Percentiles rank a stretch among this genome's conserved stretches.
phyloP scores from a whole-genome alignment of 2,329 filamentous ascomycete genomes.

The Paecilomyces fulvus region DNA sequence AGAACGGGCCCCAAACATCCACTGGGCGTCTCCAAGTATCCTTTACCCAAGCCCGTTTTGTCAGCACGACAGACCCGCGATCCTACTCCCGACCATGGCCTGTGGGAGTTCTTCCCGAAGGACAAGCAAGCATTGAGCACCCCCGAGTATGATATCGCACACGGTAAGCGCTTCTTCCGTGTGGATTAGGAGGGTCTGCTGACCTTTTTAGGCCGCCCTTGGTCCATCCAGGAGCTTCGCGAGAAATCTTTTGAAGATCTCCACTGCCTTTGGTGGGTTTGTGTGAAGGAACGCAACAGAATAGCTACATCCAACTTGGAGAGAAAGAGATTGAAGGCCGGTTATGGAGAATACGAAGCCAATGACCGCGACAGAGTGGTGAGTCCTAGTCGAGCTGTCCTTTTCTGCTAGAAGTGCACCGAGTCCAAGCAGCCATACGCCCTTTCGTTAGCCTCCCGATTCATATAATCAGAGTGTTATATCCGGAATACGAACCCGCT shows the following conservation, averaged over 20 bases:
- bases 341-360: conserved; percentile 65
- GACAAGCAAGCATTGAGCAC: conserved; percentile 60
- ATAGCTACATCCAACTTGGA: conserved; percentile 70
- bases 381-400: conserved; percentile 26
- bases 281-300: conserved; percentile 81
- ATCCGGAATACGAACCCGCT: background rate
- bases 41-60: conserved; percentile 64
- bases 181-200: conserved; percentile 4
- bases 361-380: conserved; percentile 58
- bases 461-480: background rate
- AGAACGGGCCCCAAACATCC: conserved; percentile 65
- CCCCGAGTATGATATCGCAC: conserved; percentile 60
- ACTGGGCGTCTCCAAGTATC: conserved; percentile 63
- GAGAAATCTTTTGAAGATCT: conserved; percentile 90
- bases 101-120: conserved; percentile 84
- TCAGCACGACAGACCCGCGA: conserved; percentile 38
- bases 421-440: background rate
- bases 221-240: conserved; percentile 78
- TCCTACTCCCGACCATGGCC: conserved; percentile 67
- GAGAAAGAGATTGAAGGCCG: conserved; percentile 56
- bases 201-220: conserved; percentile 54
- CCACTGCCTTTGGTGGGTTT: conserved; percentile 89
- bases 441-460: background rate
- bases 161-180: conserved; percentile 46
- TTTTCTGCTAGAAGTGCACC: background rate